phyloP scores from a whole-genome alignment of 2,329 filamentous ascomycete species.

The Fusarium incarnatum region DNA sequence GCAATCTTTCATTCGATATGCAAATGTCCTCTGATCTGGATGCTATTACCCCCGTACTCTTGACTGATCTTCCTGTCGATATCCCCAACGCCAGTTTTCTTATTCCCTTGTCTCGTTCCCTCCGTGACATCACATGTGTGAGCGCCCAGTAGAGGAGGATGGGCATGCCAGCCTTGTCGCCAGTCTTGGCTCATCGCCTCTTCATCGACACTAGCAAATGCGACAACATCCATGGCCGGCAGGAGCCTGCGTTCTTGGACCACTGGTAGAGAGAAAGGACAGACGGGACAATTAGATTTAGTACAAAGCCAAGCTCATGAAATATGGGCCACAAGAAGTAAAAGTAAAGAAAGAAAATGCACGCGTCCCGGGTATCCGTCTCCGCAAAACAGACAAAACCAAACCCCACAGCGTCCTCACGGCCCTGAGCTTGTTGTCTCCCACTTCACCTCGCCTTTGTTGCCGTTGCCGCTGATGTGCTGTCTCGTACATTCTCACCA shows the following conservation, averaged over 20 bases:
- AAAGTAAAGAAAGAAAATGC: slow-evolving; percentile 33
- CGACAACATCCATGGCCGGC: neutral
- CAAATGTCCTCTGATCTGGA: neutral
- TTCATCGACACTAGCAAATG: slow-evolving; percentile 6
- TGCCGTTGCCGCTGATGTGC: slow-evolving; percentile 5
- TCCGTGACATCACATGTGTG: neutral
- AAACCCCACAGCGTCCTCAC: neutral
- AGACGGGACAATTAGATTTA: slow-evolving; percentile 19
- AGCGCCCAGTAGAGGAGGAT: neutral
- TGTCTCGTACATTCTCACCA: slow-evolving; percentile 39
- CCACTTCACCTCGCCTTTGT: slow-evolving; percentile 3
- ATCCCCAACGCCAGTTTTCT: slow-evolving; percentile 25
- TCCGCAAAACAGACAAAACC: slow-evolving; percentile 12
- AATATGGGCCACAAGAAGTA: slow-evolving; percentile 34
- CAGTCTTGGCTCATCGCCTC: neutral
- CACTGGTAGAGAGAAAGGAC: slow-evolving; percentile 12
- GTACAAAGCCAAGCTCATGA: slow-evolving; percentile 19
- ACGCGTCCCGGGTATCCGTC: slow-evolving; percentile 39
- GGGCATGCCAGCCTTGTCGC: neutral
- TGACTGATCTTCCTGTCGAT: neutral
- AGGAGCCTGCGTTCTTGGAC: neutral
- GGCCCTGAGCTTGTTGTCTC: slow-evolving; percentile 1
- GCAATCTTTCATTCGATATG: slow-evolving; percentile 2
- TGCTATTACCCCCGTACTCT: slow-evolving; percentile 12
- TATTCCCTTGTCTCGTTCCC: slow-evolving; percentile 1